These are phyloP conservation scores for Anthracocystis panici-leucophaei DNA, from an alignment of 1,284 basidiomycete species.

Conservation along the genomic window DNA sequence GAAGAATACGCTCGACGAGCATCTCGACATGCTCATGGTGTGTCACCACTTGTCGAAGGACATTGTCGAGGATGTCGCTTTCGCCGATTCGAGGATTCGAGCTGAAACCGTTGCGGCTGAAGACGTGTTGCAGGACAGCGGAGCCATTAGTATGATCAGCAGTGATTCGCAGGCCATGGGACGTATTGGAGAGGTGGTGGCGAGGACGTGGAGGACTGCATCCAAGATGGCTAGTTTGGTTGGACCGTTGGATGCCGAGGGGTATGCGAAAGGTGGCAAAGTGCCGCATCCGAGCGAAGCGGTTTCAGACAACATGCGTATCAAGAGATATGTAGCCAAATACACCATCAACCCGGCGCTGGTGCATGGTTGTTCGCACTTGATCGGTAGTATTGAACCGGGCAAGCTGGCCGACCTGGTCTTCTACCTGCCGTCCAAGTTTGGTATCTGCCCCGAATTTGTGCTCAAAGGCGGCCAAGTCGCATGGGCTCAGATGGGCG, in stretches of 20 bases:
- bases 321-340: slow-evolving; percentile 95
- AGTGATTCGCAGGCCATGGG: slow-evolving; percentile 99
- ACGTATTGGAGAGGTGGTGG: slow-evolving; percentile 88
- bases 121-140: slow-evolving; percentile 92
- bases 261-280: not conserved
- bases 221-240: slow-evolving; percentile 88
- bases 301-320: slow-evolving; percentile 87
- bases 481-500: slow-evolving; percentile 90
- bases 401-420: slow-evolving; percentile 93
- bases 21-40: slow-evolving; percentile 98
- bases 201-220: slow-evolving; percentile 95
- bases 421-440: slow-evolving; percentile 91
- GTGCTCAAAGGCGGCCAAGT: slow-evolving; percentile 95
- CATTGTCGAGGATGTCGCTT: slow-evolving; percentile 87
- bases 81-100: slow-evolving; percentile 96
- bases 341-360: slow-evolving; percentile 98
- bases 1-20: slow-evolving; percentile 93
- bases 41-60: slow-evolving; percentile 69
- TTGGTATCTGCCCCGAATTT: slow-evolving; percentile 91
- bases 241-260: slow-evolving; percentile 75
- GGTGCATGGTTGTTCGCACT: slow-evolving; percentile 88
- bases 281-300: slow-evolving; percentile 71
- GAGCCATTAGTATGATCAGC: slow-evolving; percentile 94
- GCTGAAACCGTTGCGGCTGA: slow-evolving; percentile 97
- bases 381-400: slow-evolving; percentile 85